Conservation (phyloP, 257 asterid genomes). For the Craterostigma plantagineum region DNA sequence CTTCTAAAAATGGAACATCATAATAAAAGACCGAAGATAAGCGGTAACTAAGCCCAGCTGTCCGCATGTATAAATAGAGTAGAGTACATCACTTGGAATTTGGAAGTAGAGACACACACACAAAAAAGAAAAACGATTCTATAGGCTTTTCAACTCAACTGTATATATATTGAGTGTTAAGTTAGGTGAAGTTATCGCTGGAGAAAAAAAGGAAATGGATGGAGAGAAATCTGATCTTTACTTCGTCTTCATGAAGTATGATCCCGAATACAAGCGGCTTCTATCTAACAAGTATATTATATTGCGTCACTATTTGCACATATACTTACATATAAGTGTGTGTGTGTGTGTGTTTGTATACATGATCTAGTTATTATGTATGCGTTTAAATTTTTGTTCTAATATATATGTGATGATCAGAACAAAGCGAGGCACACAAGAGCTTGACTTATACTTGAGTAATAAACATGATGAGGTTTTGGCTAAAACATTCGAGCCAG, state of each 20-base stretch:
- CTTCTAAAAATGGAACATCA: too few species aligned
- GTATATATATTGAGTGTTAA: too few species aligned
- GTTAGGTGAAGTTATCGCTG: background rate
- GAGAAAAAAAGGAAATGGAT: conserved; percentile 16
- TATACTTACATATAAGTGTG: background rate
- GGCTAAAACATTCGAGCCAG: conserved; percentile 33
- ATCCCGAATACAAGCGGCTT: conserved; percentile 70
- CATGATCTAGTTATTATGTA: too few species aligned
- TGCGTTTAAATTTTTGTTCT: too few species aligned
- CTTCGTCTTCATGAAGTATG: conserved; percentile 78
- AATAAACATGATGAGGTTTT: conserved; percentile 64
- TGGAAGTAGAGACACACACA: too few species aligned
- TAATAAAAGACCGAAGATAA: background rate
- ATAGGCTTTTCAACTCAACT: too few species aligned
- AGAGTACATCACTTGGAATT: background rate
- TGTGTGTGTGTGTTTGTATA: background rate
- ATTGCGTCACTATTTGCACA: too few species aligned
- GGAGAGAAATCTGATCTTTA: conserved; percentile 23
- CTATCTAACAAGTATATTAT: conserved; percentile 33
- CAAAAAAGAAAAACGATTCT: too few species aligned
- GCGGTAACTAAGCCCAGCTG: background rate
- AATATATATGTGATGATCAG: too few species aligned
- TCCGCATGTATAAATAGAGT: background rate
- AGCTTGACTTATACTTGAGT: conserved; percentile 54
- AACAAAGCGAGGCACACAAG: conserved; percentile 37